Evolutionary conservation across 352 stramenopile species (phyloP), one percentile per base, ranked within the genome.

Genomic region (Phytophthora vignae): DNA sequence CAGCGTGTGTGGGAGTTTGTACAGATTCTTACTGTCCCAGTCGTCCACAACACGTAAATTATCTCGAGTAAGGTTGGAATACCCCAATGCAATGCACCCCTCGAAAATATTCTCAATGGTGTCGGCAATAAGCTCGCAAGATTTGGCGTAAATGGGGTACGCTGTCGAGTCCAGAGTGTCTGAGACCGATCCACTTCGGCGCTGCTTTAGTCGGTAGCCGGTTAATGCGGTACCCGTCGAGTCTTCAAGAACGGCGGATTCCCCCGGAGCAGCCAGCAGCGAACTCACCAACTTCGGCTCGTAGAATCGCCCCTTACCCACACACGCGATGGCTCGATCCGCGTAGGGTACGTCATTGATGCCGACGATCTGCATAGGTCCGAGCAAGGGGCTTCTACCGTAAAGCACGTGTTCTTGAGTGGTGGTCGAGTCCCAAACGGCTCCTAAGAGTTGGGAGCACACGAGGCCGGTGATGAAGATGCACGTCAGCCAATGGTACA

Each of bases 321-420:
- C 53, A 50, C 81, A 89, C 0, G 78, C 67, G 4, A 86, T 57
- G 11, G 60, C 63, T 4, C 76, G 76, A 55, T 86, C 81, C 1
- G 62, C 57, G 58, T 82, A 86, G 64, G 76, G 33, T 15, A 79
- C 67, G 36, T 88, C 81, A 48, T 83, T 88, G 1, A 27, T 50
- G 4, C 81, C 81, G 1, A 42, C 3, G 15, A 85, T 76, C 10
- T 54, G 19, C n/a, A 31, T 55, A 2, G 50, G 25, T 11, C 70
- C 66, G 1, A 50, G 21, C 3, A 38, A 25, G 0, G 61, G 60
- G 12, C 60, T 44, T 55, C 54, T 17, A 1, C 74, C 74, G 17
- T 62, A 78, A 8, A 42, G 4, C 15, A 55, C 9, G 27, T 33
- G 10, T 14, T 60, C 50, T 0, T 19, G n/a, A 4, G 21, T 55